These are phyloP conservation scores for Monosporascus cannonballus DNA, from an alignment of 2,329 filamentous ascomycete species.

Conservation along the genomic window DNA sequence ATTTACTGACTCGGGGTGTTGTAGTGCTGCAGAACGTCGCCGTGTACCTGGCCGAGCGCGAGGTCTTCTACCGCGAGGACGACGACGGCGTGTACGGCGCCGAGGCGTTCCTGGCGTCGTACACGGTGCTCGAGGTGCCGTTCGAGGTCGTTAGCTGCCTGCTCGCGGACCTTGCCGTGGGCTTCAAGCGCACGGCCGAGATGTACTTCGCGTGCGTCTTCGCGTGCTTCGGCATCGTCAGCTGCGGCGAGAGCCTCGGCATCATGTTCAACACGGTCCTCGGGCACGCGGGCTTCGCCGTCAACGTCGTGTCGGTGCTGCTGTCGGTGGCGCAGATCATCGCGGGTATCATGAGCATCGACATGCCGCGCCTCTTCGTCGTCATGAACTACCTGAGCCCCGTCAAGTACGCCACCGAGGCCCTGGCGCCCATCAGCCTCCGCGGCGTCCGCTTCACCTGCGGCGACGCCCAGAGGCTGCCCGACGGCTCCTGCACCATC, in stretches of 20 bases:
- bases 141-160: conserved; percentile 63
- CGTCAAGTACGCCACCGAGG: conserved; percentile 62
- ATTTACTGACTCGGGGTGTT: too few relatives aligned
- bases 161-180: conserved; percentile 57
- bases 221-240: conserved; percentile 67
- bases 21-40: conserved; percentile 68
- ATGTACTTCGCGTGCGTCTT: conserved; percentile 65
- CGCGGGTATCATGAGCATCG: conserved; percentile 63
- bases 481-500: conserved; percentile 57
- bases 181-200: conserved; percentile 53
- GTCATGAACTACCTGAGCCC: conserved; percentile 68
- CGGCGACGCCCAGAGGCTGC: conserved; percentile 50
- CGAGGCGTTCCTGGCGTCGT: conserved; percentile 65
- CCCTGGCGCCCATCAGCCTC: conserved; percentile 61
- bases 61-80: conserved; percentile 73
- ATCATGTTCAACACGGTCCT: conserved; percentile 79
- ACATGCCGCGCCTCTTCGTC: conserved; percentile 60
- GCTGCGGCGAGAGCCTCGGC: conserved; percentile 67
- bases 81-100: conserved; percentile 67
- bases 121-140: conserved; percentile 64
- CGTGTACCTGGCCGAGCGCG: conserved; percentile 64
- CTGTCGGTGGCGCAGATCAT: conserved; percentile 66
- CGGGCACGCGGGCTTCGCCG: conserved; percentile 66
- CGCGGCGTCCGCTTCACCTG: conserved; percentile 58
- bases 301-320: conserved; percentile 65